Base-by-base conservation (phyloP, 352 stramenopile genomes). In the Pythium guiyangense region DNA sequence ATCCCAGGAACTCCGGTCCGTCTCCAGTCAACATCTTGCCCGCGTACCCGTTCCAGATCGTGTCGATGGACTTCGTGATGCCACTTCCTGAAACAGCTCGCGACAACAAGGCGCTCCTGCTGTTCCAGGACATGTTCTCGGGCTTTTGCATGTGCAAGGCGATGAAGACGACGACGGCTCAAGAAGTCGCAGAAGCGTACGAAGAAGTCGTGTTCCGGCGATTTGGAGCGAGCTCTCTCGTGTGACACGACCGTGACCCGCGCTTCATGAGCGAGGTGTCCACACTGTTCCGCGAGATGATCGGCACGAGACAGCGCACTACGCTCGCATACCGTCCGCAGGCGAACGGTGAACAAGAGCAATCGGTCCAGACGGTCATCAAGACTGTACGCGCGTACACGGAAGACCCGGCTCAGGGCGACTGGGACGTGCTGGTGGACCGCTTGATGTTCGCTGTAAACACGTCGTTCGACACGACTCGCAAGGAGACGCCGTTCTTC, bases 271-370 rank as follows among this genome's bases (percentile, higher is more conserved):
- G 57, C 22, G 54, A 60, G 6, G 58, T 73, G 0, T 78, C 75
- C 51, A 22, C 45, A 2, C 42, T 39, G 11, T 75, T 76, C 29
- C 15, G 43, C 4, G 34, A 62, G 0, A 71, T 79, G 57, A 45
- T 75, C 15, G 50, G 54, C 1, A 62, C 52, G 0, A 26, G 37
- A 0, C 64, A 72, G 31, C 49, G 62, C 4, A 64, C 64, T 0
- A 76, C 70, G 0, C n/a, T 79, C 5, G 49, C 64, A 2, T 76
- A 76, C 39, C 55, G 62, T 0, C 63, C 62, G 0, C 64, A 74
- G 42, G 67, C 59, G 0, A 79, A 79, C 29, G 64, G 71, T 0
- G 60, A 78, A 49, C 67, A 79, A 17, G 66, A 73, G 10, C 17
- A 59, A 11, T 71, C 59, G 1, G 62, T 70, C 1, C 66, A 75